Base-by-base conservation (phyloP, 495 filamentous ascomycete species). In the Penicillium samsonianum region DNA sequence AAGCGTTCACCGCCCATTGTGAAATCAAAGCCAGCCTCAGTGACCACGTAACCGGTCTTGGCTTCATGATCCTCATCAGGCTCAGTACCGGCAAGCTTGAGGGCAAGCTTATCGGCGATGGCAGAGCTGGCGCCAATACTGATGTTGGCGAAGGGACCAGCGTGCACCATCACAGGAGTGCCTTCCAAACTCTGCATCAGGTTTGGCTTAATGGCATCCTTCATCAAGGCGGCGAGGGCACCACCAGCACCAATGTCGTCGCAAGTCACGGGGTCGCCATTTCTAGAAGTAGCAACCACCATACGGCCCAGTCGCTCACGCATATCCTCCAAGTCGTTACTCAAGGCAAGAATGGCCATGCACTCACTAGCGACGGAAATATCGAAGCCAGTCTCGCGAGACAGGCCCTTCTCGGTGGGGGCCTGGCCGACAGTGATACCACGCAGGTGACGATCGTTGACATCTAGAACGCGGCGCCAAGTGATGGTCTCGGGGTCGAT, bases 1-100 rank as follows among this genome's bases (percentile, higher is more conserved):
- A 98, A 98, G 28, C 94, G 88, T 81, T 98, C 94, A 50, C 94
- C 94, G 57, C 94, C 94, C 94, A 98, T 98, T 49, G 94, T 97
- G 76, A 98, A 98, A 72, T 98, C 94, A 72, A 98, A 98, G 9
- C 94, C 94, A 44, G 94, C 93, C 73, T 98, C 94, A 10, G 94
- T 98, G 49, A 98, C 87, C n/a, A 96, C 92, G 55, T 94, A 97
- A 8, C 94, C 94, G 14, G 88, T 83, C 79, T 95, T 96, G 64
- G 85, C 78, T 28, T 87, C 78, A 64, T 91, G 84, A 63, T 94
- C 83, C 77, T 98, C 94, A 57, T 96, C 92, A n/a, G 84, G 84
- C 71, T 98, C 94, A 3, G 94, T 97, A 63, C 94, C 94, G 9
- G 91, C 90, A 57, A 98, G 86, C 76, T 98, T 98, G 63, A 98